Conservation (phyloP, 2,329 filamentous ascomycete genomes). For the Bipolaris oryzae region DNA sequence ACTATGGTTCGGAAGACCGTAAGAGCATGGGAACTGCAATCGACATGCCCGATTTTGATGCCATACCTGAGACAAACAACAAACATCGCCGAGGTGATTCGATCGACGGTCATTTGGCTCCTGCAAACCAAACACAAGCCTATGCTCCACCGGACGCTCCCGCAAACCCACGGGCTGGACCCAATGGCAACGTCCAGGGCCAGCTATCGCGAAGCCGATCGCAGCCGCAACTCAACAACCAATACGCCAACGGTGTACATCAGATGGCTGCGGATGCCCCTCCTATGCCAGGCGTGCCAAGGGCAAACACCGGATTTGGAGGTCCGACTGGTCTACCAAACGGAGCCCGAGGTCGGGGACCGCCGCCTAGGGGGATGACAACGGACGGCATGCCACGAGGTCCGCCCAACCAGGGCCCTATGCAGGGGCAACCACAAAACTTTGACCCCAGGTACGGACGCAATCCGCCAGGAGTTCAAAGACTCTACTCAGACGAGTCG, state of each 20-base stretch:
- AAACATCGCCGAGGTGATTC: constrained; percentile 45
- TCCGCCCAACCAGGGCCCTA: constrained; percentile 26
- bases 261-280: constrained; percentile 72
- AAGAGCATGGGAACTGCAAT: constrained; percentile 55
- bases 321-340: constrained; percentile 30
- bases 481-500: constrained; percentile 44
- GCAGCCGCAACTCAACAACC: constrained; percentile 64
- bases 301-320: constrained; percentile 48
- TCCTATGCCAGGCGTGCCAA: constrained; percentile 56
- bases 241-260: constrained; percentile 58
- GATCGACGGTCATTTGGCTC: constrained; percentile 45
- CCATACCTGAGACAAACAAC: constrained; percentile 50
- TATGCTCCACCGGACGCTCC: constrained; percentile 17
- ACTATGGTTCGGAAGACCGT: constrained; percentile 48
- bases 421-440: constrained; percentile 25
- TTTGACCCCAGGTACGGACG: constrained; percentile 39
- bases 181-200: constrained; percentile 35
- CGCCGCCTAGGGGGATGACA: constrained; percentile 30
- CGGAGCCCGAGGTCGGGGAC: constrained; percentile 37
- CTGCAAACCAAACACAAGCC: constrained; percentile 16
- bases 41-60: constrained; percentile 70
- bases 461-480: constrained; percentile 39
- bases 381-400: constrained; percentile 19
- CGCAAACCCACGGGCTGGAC: constrained; percentile 8
- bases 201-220: constrained; percentile 66